Evolutionary conservation across 1,139 yeast species (phyloP).

Genomic region (Geotrichum restrictum): DNA sequence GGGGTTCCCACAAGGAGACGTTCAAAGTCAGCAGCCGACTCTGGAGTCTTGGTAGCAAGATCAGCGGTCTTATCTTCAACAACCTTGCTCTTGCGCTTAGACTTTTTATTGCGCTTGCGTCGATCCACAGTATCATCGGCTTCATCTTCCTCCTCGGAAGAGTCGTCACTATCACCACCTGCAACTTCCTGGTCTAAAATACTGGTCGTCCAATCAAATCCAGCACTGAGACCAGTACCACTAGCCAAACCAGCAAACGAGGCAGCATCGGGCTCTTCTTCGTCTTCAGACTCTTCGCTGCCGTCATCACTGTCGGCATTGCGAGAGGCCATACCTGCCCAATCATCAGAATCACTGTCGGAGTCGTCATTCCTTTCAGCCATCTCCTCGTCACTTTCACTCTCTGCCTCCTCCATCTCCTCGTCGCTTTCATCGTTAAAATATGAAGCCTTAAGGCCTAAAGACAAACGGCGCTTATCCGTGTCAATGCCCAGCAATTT

Average conservation of each 20-base stretch:
- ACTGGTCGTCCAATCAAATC: conserved; percentile 92
- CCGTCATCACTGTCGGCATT: conserved; percentile 35
- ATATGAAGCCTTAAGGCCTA: conserved; percentile 93
- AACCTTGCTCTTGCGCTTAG: conserved; percentile 43
- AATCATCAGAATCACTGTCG: conserved; percentile 32
- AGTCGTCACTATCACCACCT: conserved; percentile 35
- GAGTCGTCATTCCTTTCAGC: conserved; percentile 34
- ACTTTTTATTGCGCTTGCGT: conserved; percentile 32
- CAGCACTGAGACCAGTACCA: conserved; percentile 66
- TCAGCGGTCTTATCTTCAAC: conserved; percentile 83
- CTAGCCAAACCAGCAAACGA: conserved; percentile 25
- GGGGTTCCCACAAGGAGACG: conserved; percentile 88
- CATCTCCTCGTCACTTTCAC: conserved; percentile 32
- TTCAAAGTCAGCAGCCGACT: conserved; percentile 87
- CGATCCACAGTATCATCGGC: conserved; percentile 38
- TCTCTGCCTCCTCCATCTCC: conserved; percentile 40
- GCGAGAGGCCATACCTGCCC: conserved; percentile 10
- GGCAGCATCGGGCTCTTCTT: conserved; percentile 18
- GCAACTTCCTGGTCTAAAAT: conserved; percentile 75
- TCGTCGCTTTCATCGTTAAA: conserved; percentile 49
- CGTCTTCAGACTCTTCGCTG: conserved; percentile 32
- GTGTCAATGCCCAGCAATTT: conserved; percentile 62
- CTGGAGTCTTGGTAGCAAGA: conserved; percentile 75
- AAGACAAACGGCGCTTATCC: conserved; percentile 68
- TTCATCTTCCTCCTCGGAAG: conserved; percentile 49